Conservation (phyloP, 208 protist genomes). For the Herpetomonas tarakana region DNA sequence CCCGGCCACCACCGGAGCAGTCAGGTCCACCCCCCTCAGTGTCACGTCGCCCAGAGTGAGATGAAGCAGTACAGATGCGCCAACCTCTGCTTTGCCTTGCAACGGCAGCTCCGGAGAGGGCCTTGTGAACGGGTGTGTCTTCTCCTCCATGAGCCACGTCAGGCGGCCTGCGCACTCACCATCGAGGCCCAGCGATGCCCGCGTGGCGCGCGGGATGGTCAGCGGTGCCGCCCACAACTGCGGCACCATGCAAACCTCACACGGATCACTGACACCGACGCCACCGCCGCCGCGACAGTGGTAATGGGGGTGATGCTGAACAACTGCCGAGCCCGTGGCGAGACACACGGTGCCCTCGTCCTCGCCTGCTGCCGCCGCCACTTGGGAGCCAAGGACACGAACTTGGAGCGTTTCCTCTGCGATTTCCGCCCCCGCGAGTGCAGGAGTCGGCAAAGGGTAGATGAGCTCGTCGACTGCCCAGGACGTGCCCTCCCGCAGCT, state of each 20-base stretch:
- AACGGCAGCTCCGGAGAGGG: no score
- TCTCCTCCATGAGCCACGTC: neutral
- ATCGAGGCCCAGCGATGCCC: no score
- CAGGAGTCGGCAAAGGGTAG: neutral
- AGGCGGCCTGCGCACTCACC: neutral
- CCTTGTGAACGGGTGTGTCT: neutral
- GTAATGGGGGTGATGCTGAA: neutral
- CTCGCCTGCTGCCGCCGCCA: neutral
- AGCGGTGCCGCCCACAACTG: neutral
- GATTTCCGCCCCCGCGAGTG: neutral
- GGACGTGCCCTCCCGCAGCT: neutral
- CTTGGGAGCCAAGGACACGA: neutral
- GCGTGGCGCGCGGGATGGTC: no score
- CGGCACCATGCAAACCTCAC: neutral
- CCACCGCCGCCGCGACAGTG: no score
- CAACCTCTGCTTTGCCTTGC: no score
- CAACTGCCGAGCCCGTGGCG: neutral
- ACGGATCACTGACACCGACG: neutral
- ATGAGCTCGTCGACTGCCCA: neutral
- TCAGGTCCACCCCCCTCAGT: no score
- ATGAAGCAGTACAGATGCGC: no score
- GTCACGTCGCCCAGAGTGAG: no score
- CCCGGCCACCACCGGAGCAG: no score
- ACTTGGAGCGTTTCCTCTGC: neutral
- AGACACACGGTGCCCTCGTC: neutral